Base-by-base conservation (phyloP, 2,329 filamentous ascomycete genomes). In the Juglanconis sp. region DNA sequence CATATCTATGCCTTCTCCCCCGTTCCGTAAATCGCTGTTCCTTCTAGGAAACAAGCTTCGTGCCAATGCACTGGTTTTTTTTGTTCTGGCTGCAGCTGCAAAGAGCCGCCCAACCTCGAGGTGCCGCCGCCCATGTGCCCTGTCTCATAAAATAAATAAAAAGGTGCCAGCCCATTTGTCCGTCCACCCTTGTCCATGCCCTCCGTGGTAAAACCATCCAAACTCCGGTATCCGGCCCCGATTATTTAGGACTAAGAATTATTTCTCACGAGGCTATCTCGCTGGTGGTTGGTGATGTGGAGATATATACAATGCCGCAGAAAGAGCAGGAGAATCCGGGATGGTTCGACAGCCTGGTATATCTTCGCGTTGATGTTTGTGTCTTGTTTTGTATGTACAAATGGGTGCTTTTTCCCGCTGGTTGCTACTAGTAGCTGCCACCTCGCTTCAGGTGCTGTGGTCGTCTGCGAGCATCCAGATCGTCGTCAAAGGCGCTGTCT, bases 401-500 rank as follows among this genome's bases (percentile, higher is more conserved):
- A 8, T 1, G 17, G 42, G 10, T 11, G 11, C n/a, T 42, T 50
- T 53, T 53, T 56, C 56, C 49, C 49, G 47, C 24, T 17, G 10
- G 17, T 47, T 24, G 17, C 17, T 24, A 24, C 34, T 56, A 56
- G 60, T 50, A 56, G 51, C 31, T 64, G 66, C 81, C 82, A 46
- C 77, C 78, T 56, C 80, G 78, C 68, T 78, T 77, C 65, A 76
- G 70, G 64, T 74, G 72, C 57, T 67, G 68, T 24, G 64, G 35
- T 32, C 74, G 72, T 50, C 68, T 69, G 35, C 71, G 64, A 38
- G 63, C 61, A 38, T 75, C 71, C 11, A 77, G 66, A 44, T 79
- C 78, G 56, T 81, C 78, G 56, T 80, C 78, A 67, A 76, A 79
- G 47, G 69, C 70, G 65, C 73, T 75, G 50, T 71, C 73, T 58